Evolutionary conservation across 495 filamentous ascomycete species (phyloP).

Genomic region (Gamarada debralockiae): DNA sequence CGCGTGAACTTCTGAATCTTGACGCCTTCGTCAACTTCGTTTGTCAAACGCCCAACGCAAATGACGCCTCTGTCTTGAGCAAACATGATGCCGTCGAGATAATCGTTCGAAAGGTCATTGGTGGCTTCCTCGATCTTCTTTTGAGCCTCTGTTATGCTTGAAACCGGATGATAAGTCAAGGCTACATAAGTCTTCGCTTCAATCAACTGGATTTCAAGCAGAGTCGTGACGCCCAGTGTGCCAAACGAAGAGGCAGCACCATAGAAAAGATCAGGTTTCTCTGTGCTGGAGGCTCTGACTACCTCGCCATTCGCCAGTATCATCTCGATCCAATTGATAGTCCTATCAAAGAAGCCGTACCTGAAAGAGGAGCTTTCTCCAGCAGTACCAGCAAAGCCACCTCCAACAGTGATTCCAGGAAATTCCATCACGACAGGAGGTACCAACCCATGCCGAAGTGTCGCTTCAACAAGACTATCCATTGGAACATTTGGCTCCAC

Average conservation of each 20-base stretch:
- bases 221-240: constrained; percentile 50
- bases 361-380: constrained; percentile 56
- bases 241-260: constrained; percentile 54
- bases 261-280: constrained; percentile 37
- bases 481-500: constrained; percentile 65
- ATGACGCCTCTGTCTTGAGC: constrained; percentile 44
- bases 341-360: constrained; percentile 55
- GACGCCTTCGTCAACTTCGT: constrained; percentile 22
- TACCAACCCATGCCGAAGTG: constrained; percentile 46
- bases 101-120: constrained; percentile 29
- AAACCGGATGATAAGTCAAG: constrained; percentile 47
- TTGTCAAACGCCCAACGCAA: constrained; percentile 44
- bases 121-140: constrained; percentile 23
- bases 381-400: constrained; percentile 56
- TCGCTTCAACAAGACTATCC: constrained; percentile 53
- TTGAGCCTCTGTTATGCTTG: constrained; percentile 34
- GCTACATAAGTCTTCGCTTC: constrained; percentile 48
- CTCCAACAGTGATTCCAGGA: constrained; percentile 60
- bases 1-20: constrained; percentile 37
- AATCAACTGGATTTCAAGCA: constrained; percentile 51
- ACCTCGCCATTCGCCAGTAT: constrained; percentile 51
- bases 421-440: constrained; percentile 58
- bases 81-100: constrained; percentile 46
- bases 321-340: constrained; percentile 51
- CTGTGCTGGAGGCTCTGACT: constrained; percentile 31